These are phyloP conservation scores for Penicillium sp. DNA, from an alignment of 2,329 filamentous ascomycete genomes.

Conservation along the genomic window DNA sequence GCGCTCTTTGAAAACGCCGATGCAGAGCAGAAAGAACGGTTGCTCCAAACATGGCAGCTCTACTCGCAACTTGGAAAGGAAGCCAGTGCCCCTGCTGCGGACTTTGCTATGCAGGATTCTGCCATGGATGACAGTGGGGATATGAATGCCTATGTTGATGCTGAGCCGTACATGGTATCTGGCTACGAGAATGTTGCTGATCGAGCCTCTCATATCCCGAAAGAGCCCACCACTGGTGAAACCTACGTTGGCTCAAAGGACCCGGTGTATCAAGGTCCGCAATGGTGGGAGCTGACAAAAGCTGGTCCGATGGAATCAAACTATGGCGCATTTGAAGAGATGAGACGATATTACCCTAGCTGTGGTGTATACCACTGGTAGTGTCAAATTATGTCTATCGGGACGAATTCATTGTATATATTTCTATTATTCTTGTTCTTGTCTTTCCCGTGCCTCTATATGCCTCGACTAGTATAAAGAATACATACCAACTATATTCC, in stretches of 20 bases:
- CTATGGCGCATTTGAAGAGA: slow-evolving; percentile 32
- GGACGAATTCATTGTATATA: not conserved
- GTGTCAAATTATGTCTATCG: not conserved
- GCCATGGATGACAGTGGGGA: slow-evolving; percentile 16
- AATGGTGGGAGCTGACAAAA: slow-evolving; percentile 33
- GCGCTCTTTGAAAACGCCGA: slow-evolving; percentile 70
- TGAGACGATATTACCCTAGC: slow-evolving; percentile 19
- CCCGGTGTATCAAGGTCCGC: slow-evolving; percentile 34
- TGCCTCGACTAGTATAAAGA: not conserved
- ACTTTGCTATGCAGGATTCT: slow-evolving; percentile 14
- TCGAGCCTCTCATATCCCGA: slow-evolving; percentile 47
- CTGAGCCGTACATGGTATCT: slow-evolving; percentile 74
- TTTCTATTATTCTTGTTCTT: not conserved
- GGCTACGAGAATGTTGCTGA: slow-evolving; percentile 66
- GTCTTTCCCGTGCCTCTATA: not conserved
- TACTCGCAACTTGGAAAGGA: slow-evolving; percentile 43
- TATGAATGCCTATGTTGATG: slow-evolving; percentile 47
- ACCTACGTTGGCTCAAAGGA: slow-evolving; percentile 34
- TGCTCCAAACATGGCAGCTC: slow-evolving; percentile 79
- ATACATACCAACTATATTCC: not conserved
- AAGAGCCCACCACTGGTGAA: slow-evolving; percentile 25
- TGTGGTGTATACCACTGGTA: slow-evolving; percentile 13
- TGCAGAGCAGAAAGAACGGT: slow-evolving; percentile 59
- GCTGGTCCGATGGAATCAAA: slow-evolving; percentile 31
- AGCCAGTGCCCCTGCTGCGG: not conserved